Conservation (phyloP, 2,329 filamentous ascomycete genomes). For the Samsoniella hepiali region DNA sequence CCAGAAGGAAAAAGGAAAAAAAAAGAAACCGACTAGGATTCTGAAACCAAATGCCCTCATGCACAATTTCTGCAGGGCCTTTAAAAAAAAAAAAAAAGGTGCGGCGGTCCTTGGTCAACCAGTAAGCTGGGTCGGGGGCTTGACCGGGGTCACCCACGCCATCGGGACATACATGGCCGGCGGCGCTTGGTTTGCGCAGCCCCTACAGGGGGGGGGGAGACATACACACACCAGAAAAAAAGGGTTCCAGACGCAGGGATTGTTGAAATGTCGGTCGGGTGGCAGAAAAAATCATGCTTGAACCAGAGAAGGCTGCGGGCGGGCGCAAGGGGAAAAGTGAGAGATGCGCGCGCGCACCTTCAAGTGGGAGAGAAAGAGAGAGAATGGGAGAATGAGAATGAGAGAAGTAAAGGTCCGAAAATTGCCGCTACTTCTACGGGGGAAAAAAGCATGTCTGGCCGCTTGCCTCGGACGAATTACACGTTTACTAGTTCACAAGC, state of each 20-base stretch:
- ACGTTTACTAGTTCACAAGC: too few species aligned
- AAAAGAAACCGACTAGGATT: neutral
- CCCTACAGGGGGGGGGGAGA: too few species aligned
- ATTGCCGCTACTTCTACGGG: too few species aligned
- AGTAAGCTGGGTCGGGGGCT: neutral
- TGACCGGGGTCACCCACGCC: neutral
- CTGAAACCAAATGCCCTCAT: constrained; percentile 8
- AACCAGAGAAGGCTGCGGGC: too few species aligned
- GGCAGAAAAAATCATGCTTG: neutral
- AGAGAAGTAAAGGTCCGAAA: too few species aligned
- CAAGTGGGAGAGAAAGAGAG: too few species aligned
- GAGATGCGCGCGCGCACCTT: too few species aligned
- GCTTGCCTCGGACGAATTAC: too few species aligned
- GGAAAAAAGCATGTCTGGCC: too few species aligned
- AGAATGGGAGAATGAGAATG: too few species aligned
- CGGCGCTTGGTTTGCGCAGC: too few species aligned
- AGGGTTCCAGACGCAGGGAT: neutral
- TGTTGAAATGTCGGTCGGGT: constrained; percentile 6
- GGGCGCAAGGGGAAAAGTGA: too few species aligned
- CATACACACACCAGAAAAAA: neutral
- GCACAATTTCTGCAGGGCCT: constrained; percentile 12
- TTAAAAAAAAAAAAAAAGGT: neutral
- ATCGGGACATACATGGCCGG: neutral
- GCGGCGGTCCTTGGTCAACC: neutral
- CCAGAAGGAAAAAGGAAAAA: neutral